These are phyloP conservation scores for Trichopus zeylanicus DNA, from an alignment of 116 monocot genomes.

Conservation along the genomic window DNA sequence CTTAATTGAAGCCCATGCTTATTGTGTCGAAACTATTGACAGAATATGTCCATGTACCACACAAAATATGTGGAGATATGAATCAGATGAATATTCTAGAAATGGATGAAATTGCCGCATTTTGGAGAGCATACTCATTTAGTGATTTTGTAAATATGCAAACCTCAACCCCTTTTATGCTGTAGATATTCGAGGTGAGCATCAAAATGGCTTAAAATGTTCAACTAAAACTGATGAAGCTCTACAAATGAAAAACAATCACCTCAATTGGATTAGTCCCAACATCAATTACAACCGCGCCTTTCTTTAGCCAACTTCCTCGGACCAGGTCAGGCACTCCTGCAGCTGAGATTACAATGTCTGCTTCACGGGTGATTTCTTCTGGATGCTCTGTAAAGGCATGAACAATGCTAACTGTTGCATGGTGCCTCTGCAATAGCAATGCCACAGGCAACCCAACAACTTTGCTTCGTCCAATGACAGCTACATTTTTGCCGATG, in stretches of 20 bases:
- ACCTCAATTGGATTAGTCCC: conserved; percentile 94
- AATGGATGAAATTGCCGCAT: too few species aligned
- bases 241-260: conserved; percentile 2
- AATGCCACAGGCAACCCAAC: conserved; percentile 83
- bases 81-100: too few species aligned
- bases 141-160: too few species aligned
- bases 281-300: conserved; percentile 89
- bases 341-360: conserved; percentile 88
- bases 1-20: too few species aligned
- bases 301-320: conserved; percentile 77
- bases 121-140: too few species aligned
- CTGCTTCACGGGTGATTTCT: conserved; percentile 69
- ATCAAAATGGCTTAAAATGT: too few species aligned
- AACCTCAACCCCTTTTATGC: too few species aligned
- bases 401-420: conserved; percentile 88
- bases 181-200: too few species aligned
- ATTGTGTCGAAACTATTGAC: too few species aligned
- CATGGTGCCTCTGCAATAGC: conserved; percentile 93
- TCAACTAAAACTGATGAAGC: too few species aligned
- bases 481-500: conserved; percentile 62
- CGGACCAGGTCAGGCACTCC: conserved; percentile 87
- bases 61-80: too few species aligned
- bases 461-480: conserved; percentile 87
- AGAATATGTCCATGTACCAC: too few species aligned
- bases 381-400: conserved; percentile 78